Evolutionary conservation across 192 early-diverging fungal species (phyloP), one percentile per base, ranked within the genome.

Genomic region (Lobulomyces angularis): DNA sequence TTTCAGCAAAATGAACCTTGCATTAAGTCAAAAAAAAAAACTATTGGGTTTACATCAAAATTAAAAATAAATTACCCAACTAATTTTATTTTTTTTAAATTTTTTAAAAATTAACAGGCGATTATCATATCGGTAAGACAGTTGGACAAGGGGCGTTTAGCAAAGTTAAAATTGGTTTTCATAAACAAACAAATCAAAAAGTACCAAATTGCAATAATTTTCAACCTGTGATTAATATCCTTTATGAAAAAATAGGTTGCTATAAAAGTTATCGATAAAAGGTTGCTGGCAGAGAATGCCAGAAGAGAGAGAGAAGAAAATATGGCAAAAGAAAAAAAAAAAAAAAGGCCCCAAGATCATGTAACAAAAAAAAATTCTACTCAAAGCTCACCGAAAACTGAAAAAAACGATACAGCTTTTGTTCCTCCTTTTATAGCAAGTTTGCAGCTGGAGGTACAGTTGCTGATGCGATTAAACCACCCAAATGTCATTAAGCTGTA

Each of bases 61-160:
- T n/a, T n/a, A n/a, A n/a, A n/a, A n/a, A n/a, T n/a, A n/a, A n/a
- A n/a, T n/a, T n/a, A n/a, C n/a, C n/a, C n/a, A n/a, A n/a, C n/a
- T n/a, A n/a, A n/a, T n/a, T n/a, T n/a, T n/a, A n/a, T n/a, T n/a
- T n/a, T n/a, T n/a, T n/a, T n/a, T n/a, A n/a, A n/a, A n/a, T n/a
- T n/a, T n/a, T n/a, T n/a, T n/a, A 70, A 46, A 62, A 55, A 31
- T 47, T 63, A 18, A 45, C 73, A 19, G 69, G 69, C 2, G 72
- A 69, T 43, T 76, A 76, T 48, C 56, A 65, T 19, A 60, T 76
- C 11, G 67, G 67, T 6, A 73, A 74, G 45, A 79, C 76, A 12
- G 66, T 79, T 19, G 76, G 76, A 0, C 63, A 77, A 50, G 76
- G 76, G 24, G 76, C 76, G 8, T 79, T 79, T 42, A 73, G 69